Evolutionary conservation across 2,329 filamentous ascomycete genomes (phyloP).

Genomic region (Cladophialophora chaetospira): DNA sequence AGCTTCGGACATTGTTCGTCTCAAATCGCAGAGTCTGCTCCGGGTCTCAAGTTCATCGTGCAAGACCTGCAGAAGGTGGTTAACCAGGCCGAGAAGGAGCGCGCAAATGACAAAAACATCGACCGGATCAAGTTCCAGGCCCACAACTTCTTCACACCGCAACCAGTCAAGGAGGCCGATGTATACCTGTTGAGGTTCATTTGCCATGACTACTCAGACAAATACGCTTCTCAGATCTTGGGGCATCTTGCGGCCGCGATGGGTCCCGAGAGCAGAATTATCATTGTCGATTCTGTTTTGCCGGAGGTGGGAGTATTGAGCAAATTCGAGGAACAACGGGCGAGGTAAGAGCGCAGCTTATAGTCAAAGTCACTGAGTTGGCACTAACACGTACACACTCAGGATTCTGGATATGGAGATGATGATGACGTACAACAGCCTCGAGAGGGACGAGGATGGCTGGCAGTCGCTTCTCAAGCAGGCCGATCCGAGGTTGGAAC

Average conservation of each 20-base stretch:
- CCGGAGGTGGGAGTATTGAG: constrained; percentile 11
- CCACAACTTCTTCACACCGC: constrained; percentile 43
- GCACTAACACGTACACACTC: neutral
- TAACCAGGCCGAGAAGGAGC: constrained; percentile 17
- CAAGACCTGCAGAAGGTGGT: constrained; percentile 49
- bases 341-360: no score
- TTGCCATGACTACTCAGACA: constrained; percentile 44
- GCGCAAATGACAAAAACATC: constrained; percentile 34
- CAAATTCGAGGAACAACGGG: constrained; percentile 1
- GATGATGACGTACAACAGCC: constrained; percentile 29
- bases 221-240: constrained; percentile 41
- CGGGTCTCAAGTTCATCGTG: constrained; percentile 57
- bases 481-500: constrained; percentile 23
- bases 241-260: constrained; percentile 37
- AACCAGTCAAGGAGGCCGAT: constrained; percentile 36
- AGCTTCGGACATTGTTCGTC: constrained; percentile 60
- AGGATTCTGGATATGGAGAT: constrained; percentile 29
- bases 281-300: constrained; percentile 37
- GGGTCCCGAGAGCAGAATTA: constrained; percentile 39
- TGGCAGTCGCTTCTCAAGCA: constrained; percentile 26
- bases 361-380: no score
- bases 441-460: constrained; percentile 26
- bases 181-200: constrained; percentile 43
- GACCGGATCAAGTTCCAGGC: constrained; percentile 24
- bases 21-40: constrained; percentile 56